phyloP scores from a whole-genome alignment of 2,329 filamentous ascomycete genomes.

The Paecilomyces dactylethromorphus region DNA sequence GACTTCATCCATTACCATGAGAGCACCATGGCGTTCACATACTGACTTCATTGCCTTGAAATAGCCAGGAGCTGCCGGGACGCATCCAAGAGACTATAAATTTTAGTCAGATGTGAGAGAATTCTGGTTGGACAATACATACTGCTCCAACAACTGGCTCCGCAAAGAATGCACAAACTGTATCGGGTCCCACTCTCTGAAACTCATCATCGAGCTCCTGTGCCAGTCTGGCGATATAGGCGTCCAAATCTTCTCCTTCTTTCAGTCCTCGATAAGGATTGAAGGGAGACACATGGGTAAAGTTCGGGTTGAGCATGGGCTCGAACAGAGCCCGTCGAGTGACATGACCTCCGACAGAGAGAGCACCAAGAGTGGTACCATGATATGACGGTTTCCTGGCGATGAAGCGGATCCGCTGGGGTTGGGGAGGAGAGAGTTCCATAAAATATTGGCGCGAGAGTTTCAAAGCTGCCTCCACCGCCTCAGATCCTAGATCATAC shows the following conservation, averaged over 20 bases:
- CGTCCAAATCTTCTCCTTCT: constrained; percentile 43
- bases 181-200: constrained; percentile 53
- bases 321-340: constrained; percentile 55
- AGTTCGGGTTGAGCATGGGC: constrained; percentile 47
- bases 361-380: constrained; percentile 60
- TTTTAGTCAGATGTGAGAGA: not conserved
- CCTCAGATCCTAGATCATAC: constrained; percentile 50
- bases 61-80: constrained; percentile 58
- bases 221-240: constrained; percentile 54
- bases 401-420: constrained; percentile 53
- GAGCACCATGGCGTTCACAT: constrained; percentile 60
- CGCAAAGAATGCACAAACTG: constrained; percentile 63
- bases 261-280: constrained; percentile 53
- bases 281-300: constrained; percentile 57
- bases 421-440: constrained; percentile 46
- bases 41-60: constrained; percentile 57
- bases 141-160: constrained; percentile 63
- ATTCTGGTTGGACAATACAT: constrained; percentile 20
- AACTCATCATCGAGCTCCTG: constrained; percentile 62
- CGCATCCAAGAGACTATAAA: constrained; percentile 55
- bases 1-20: constrained; percentile 68
- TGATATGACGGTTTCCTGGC: constrained; percentile 60
- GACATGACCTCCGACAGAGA: constrained; percentile 59
- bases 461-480: constrained; percentile 61
- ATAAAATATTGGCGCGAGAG: constrained; percentile 58